A percentile compares a stretch with the other conserved stretches of the same genome.
Conservation (phyloP, 257 asterid species). For the Penstemon newberryi region DNA sequence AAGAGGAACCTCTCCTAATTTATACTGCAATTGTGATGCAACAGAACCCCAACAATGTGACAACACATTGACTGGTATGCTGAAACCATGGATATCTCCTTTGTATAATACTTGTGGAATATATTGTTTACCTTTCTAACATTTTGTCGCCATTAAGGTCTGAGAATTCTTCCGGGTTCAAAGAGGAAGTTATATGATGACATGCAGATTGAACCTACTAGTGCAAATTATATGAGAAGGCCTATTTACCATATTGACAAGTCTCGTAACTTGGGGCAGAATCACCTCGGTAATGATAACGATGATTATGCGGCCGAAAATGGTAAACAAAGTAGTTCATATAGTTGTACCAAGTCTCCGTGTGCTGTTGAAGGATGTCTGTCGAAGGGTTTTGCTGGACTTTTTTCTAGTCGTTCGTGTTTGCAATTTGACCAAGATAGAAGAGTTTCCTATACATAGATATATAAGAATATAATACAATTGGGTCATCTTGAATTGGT, state of each 20-base stretch:
- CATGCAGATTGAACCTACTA: slow-evolving; percentile 30
- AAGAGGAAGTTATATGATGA: slow-evolving; percentile 65
- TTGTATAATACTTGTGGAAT: neutral
- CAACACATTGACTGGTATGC: slow-evolving; percentile 40
- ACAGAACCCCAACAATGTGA: slow-evolving; percentile 51
- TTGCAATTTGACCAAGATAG: slow-evolving; percentile 49
- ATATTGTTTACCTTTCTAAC: slow-evolving; percentile 15
- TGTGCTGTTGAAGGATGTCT: slow-evolving; percentile 80
- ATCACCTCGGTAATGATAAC: slow-evolving; percentile 21
- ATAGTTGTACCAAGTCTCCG: slow-evolving; percentile 44
- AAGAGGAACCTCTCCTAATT: slow-evolving; percentile 43
- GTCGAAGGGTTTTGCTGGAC: slow-evolving; percentile 78
- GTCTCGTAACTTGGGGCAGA: slow-evolving; percentile 33
- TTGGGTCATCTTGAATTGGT: neutral
- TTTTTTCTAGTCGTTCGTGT: slow-evolving; percentile 56
- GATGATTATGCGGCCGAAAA: slow-evolving; percentile 33
- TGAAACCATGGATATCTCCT: neutral
- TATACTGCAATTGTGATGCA: slow-evolving; percentile 55
- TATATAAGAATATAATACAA: too few species aligned
- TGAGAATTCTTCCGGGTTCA: slow-evolving; percentile 58
- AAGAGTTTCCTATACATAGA: slow-evolving; percentile 48
- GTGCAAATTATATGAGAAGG: slow-evolving; percentile 46
- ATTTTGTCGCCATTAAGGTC: slow-evolving; percentile 46
- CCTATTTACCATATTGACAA: slow-evolving; percentile 25
- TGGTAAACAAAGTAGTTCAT: slow-evolving; percentile 37